These are phyloP conservation scores for Kwoniella dejecticola DNA, from an alignment of 768 basidiomycete genomes.

Conservation along the genomic window DNA sequence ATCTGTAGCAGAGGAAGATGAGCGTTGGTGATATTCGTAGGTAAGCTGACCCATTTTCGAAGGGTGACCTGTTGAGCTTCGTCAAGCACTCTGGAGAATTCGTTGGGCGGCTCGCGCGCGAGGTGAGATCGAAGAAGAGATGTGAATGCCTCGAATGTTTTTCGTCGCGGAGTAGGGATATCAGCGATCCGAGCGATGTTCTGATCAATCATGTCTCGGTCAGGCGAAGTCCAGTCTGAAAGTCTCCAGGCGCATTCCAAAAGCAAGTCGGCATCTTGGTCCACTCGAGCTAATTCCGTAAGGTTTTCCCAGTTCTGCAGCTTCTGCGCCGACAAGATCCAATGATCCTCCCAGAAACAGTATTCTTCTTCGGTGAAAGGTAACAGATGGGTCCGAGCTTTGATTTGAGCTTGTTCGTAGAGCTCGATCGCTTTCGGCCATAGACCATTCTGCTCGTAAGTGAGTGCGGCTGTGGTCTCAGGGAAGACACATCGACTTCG, in stretches of 20 bases:
- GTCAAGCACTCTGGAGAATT: slow-evolving; percentile 85
- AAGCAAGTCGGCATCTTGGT: slow-evolving; percentile 86
- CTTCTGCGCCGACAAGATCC: slow-evolving; percentile 93
- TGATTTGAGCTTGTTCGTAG: slow-evolving; percentile 87
- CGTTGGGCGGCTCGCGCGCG: slow-evolving; percentile 70
- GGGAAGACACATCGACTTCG: slow-evolving; percentile 80
- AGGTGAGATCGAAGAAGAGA: slow-evolving; percentile 82
- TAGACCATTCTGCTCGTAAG: slow-evolving; percentile 94
- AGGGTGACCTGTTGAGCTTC: slow-evolving; percentile 96
- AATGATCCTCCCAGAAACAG: slow-evolving; percentile 99
- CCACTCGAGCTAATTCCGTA: slow-evolving; percentile 82
- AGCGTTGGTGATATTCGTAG: slow-evolving; percentile 80
- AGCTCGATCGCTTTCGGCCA: slow-evolving; percentile 88
- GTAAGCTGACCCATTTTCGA: slow-evolving; percentile 91
- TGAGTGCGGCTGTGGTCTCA: slow-evolving; percentile 81
- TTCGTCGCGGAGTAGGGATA: slow-evolving; percentile 87
- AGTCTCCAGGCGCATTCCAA: slow-evolving; percentile 94
- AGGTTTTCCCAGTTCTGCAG: slow-evolving; percentile 97
- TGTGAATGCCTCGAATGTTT: slow-evolving; percentile 95
- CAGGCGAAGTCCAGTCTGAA: slow-evolving; percentile 76
- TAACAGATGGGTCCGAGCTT: slow-evolving; percentile 74
- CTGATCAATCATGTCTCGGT: slow-evolving; percentile 71
- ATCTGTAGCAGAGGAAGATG: slow-evolving; percentile 94
- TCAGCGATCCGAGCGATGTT: slow-evolving; percentile 77
- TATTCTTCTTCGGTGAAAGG: slow-evolving; percentile 94